phyloP scores from a whole-genome alignment of 2,329 filamentous ascomycete genomes.

The Incumbomyces delicatus region DNA sequence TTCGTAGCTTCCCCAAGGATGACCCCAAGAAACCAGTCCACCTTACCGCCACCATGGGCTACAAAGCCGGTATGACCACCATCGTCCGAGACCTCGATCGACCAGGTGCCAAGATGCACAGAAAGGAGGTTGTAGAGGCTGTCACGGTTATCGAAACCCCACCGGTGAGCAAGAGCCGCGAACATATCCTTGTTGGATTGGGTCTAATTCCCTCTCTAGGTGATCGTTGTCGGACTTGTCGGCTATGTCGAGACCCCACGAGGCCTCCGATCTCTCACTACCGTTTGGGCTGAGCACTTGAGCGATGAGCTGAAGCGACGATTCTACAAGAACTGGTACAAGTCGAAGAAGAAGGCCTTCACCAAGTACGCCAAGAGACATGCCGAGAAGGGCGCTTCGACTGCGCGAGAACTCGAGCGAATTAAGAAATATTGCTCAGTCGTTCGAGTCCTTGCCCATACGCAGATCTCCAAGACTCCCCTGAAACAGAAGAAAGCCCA shows the following conservation, averaged over 20 bases:
- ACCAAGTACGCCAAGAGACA: conserved; percentile 99
- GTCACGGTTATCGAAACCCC: conserved; percentile 83
- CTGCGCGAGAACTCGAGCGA: conserved; percentile 96
- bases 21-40: conserved; percentile 99
- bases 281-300: conserved; percentile 98
- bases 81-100: conserved; percentile 99
- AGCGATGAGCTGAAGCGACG: conserved; percentile 97
- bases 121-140: conserved; percentile 93
- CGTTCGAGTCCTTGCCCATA: conserved; percentile 97
- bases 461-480: conserved; percentile 96
- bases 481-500: conserved; percentile 99
- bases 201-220: conserved; percentile 54
- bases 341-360: conserved; percentile 99
- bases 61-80: conserved; percentile 99
- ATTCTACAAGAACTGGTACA: conserved; percentile 99
- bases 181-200: conserved; percentile 39
- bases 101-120: conserved; percentile 98
- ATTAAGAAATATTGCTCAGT: conserved; percentile 99
- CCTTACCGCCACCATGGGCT: conserved; percentile 95
- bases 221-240: conserved; percentile 99
- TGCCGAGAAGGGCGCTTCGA: conserved; percentile 83
- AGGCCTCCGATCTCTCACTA: conserved; percentile 97
- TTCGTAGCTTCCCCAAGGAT: conserved; percentile 92
- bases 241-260: conserved; percentile 99
- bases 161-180: conserved; percentile 60